phyloP scores from a whole-genome alignment of 202 grass and related monocot species.

The Musa balbisiana region DNA sequence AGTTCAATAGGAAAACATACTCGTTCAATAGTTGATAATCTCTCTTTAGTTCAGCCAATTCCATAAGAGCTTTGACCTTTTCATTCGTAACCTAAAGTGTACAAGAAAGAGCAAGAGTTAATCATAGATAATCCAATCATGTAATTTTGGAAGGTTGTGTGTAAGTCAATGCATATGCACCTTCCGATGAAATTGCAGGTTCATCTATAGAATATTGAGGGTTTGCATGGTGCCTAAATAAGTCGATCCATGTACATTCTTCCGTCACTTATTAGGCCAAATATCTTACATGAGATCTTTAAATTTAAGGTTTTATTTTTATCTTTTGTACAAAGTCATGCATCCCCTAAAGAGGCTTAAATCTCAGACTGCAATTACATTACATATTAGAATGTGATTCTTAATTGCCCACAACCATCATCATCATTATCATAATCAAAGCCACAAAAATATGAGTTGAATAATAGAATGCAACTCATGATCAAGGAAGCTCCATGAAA shows the following conservation, averaged over 20 bases:
- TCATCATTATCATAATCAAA: background rate
- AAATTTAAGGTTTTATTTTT: background rate
- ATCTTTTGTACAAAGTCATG: background rate
- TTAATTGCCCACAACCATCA: background rate
- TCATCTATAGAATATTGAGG: background rate
- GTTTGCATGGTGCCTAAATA: background rate
- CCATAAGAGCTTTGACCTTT: constrained; percentile 78
- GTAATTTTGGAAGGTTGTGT: background rate
- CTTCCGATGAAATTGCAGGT: background rate
- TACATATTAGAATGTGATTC: no score
- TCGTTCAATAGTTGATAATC: constrained; percentile 56
- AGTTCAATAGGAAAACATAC: constrained; percentile 38
- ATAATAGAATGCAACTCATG: background rate
- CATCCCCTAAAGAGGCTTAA: background rate
- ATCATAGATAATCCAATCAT: background rate
- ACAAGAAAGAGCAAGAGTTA: constrained; percentile 20
- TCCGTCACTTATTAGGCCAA: background rate
- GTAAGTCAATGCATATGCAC: background rate
- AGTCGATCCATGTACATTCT: background rate
- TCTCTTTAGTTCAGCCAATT: constrained; percentile 86
- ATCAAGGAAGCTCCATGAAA: background rate
- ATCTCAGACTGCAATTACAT: no score
- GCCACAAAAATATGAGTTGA: background rate
- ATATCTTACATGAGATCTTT: background rate
- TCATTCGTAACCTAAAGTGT: constrained; percentile 69